Evolutionary conservation across 139 green algal species (phyloP), one percentile per base, ranked within the genome.

Genomic region (Volvox africanus): DNA sequence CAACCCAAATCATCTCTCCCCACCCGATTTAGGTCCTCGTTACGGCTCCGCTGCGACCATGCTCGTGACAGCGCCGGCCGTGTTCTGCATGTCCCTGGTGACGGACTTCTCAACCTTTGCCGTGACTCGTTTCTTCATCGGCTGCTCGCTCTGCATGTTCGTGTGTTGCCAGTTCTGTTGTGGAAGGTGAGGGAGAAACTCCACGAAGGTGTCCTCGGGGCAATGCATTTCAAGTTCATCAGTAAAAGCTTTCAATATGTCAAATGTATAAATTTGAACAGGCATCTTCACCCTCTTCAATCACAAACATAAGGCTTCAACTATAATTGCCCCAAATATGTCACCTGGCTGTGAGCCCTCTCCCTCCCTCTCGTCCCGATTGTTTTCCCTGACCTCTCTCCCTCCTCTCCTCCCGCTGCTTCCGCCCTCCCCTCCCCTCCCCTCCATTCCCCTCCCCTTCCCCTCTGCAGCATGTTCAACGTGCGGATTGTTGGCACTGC

Each of bases 101-200:
- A 95, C 69, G 20, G 94, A 95, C 82, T 99, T 98, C 94, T 97
- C 98, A 82, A 79, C 93, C 61, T 89, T 88, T 81, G 88, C 75
- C 3, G 82, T 93, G 20, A 92, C 86, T 50, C 95, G 98, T 76
- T 91, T 98, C 55, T 93, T 97, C 93, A 98, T 98, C 83, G 97
- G 97, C 55, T 97, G 97, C 88, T 95, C 91, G 0, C 88, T 95
- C 26, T 92, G 88, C 90, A 90, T 95, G 76, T 99, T 99, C 93
- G 97, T 99, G 32, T 94, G 94, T 76, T 98, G 95, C 94, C 97
- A 99, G 93, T 99, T 98, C 93, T 99, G 98, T 97, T 84, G 84
- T 1, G 91, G 87, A 35, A 89, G 37, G 80, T 82, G 30, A 77
- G 44, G 36, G 32, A 21, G 44, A 55, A 55, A 55, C 9, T 55